Percentiles rank a stretch among this genome's conserved stretches.
phyloP scores from a whole-genome alignment of 2,329 filamentous ascomycete genomes.

The Juglanconis oblonga region DNA sequence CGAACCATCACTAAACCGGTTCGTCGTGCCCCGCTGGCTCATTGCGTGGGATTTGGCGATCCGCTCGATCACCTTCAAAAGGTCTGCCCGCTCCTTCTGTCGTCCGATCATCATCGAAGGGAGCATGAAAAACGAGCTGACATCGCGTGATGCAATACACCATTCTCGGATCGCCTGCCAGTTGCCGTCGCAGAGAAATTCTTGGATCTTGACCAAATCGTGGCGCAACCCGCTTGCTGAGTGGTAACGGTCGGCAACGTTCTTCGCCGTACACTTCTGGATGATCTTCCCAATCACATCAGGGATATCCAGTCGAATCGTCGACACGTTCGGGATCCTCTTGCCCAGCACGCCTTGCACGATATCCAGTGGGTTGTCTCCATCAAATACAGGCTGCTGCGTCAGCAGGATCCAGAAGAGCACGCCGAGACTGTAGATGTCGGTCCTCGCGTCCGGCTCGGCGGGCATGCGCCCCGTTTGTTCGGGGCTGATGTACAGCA shows the following conservation, averaged over 20 bases:
- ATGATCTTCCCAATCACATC: constrained; percentile 80
- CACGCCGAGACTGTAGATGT: constrained; percentile 89
- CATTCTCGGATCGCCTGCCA: constrained; percentile 68
- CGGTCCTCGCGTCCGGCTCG: constrained; percentile 86
- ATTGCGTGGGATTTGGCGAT: constrained; percentile 64
- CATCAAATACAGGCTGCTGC: constrained; percentile 76
- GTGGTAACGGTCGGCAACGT: constrained; percentile 83
- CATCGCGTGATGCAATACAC: constrained; percentile 76
- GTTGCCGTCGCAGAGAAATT: constrained; percentile 73
- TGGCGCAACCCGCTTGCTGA: constrained; percentile 82
- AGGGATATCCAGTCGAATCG: constrained; percentile 77
- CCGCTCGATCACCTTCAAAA: constrained; percentile 73
- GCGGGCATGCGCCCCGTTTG: constrained; percentile 91
- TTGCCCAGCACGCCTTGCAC: constrained; percentile 85
- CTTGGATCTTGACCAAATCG: constrained; percentile 72
- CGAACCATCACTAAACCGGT: constrained; percentile 52
- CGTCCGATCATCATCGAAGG: constrained; percentile 80
- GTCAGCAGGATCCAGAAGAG: constrained; percentile 85
- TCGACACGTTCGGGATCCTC: constrained; percentile 73
- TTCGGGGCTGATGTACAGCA: constrained; percentile 90
- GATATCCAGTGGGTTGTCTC: constrained; percentile 78
- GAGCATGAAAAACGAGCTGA: constrained; percentile 88
- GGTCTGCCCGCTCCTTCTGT: constrained; percentile 64
- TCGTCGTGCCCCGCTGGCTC: constrained; percentile 38
- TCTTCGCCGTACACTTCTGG: constrained; percentile 88